Evolutionary conservation across 495 filamentous ascomycete genomes (phyloP).

Genomic region (Daldinia bambusicola): DNA sequence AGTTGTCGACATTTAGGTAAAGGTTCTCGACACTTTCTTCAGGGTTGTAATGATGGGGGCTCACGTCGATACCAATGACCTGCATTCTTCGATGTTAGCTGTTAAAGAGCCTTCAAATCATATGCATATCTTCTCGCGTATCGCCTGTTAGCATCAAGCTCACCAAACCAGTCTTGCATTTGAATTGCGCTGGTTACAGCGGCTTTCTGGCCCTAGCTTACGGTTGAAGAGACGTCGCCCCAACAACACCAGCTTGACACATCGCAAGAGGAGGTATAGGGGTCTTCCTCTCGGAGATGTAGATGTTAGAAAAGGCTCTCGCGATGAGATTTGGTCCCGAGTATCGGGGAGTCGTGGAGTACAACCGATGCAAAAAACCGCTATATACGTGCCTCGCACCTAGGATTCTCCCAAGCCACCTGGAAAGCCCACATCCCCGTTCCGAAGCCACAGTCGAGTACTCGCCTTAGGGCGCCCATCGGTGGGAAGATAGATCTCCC

Average conservation of each 20-base stretch:
- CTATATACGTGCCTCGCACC: constrained; percentile 72
- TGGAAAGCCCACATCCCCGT: constrained; percentile 64
- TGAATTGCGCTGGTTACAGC: constrained; percentile 7
- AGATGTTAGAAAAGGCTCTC: constrained; percentile 6
- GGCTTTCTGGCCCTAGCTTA: neutral
- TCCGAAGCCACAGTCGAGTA: constrained; percentile 84
- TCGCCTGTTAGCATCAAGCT: constrained; percentile 20
- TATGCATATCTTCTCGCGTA: constrained; percentile 11
- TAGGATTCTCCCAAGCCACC: constrained; percentile 69
- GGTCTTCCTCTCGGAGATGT: constrained; percentile 10
- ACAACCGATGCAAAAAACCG: constrained; percentile 26
- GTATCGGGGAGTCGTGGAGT: constrained; percentile 13
- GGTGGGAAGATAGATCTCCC: constrained; percentile 82
- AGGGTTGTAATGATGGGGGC: constrained; percentile 68
- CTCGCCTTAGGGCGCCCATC: constrained; percentile 67
- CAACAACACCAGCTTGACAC: constrained; percentile 10
- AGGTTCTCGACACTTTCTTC: constrained; percentile 75
- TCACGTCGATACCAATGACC: constrained; percentile 86
- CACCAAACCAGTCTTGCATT: constrained; percentile 17
- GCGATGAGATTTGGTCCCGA: neutral
- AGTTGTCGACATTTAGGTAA: constrained; percentile 80
- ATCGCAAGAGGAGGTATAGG: constrained; percentile 5
- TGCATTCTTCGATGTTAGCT: constrained; percentile 47
- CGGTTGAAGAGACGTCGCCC: neutral
- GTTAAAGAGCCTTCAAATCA: constrained; percentile 14